Percentiles rank a stretch among this genome's conserved stretches.
phyloP scores from a whole-genome alignment of 257 asterid species.

The Thymus mandschuricus region DNA sequence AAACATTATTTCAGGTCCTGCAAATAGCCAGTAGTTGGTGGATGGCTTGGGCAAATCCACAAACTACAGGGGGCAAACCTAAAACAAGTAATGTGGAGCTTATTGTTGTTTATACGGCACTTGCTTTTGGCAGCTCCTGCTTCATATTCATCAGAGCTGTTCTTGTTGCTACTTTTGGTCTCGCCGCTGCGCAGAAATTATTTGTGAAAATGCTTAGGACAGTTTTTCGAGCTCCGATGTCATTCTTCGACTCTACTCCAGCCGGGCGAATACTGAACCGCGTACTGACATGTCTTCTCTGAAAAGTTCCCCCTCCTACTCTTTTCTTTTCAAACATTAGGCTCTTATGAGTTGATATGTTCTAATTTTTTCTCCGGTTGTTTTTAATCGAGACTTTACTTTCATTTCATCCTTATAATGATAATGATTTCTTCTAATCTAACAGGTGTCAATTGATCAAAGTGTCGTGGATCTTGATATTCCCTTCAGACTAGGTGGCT shows the following conservation, averaged over 20 bases:
- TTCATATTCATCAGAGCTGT: constrained; percentile 91
- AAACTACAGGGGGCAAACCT: constrained; percentile 77
- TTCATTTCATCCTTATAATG: constrained; percentile 30
- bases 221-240: constrained; percentile 90
- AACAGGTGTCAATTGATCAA: constrained; percentile 95
- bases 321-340: constrained; percentile 4
- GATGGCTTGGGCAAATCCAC: constrained; percentile 99
- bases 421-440: constrained; percentile 37
- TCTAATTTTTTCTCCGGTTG: background rate
- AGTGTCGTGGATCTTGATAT: constrained; percentile 99
- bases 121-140: constrained; percentile 97
- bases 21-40: constrained; percentile 99
- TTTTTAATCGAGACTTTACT: background rate
- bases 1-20: constrained; percentile 89
- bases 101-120: constrained; percentile 88
- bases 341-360: constrained; percentile 3
- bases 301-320: background rate
- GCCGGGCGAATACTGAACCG: constrained; percentile 95
- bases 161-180: constrained; percentile 97
- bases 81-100: constrained; percentile 76
- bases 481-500: constrained; percentile 99
- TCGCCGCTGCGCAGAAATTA: constrained; percentile 91
- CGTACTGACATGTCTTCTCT: constrained; percentile 49
- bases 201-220: constrained; percentile 78
- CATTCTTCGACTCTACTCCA: constrained; percentile 97